Conservation (phyloP, 139 green algal genomes). For the Medakamo hakoo region DNA sequence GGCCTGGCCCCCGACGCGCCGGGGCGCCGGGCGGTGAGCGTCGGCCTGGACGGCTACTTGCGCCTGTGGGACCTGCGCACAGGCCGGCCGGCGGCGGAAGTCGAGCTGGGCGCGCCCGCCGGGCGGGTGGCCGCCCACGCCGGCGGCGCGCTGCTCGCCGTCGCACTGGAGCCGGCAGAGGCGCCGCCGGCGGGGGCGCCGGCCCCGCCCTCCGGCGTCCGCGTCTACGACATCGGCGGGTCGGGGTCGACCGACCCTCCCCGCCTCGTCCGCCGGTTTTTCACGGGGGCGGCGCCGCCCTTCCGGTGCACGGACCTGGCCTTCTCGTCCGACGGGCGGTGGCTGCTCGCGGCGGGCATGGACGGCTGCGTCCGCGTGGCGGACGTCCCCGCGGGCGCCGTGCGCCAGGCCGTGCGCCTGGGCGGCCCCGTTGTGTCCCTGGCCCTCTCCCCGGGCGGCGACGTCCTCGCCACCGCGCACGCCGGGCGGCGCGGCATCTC, state of each 20-base stretch:
- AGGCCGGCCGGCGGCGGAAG: conserved; percentile 22
- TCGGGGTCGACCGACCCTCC: neutral
- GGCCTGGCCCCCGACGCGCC: conserved; percentile 38
- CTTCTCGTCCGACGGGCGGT: conserved; percentile 59
- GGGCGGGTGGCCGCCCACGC: conserved; percentile 25
- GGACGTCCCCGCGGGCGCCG: conserved; percentile 49
- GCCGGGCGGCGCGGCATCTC: conserved; percentile 74
- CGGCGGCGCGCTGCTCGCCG: conserved; percentile 28
- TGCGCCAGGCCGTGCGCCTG: conserved; percentile 55
- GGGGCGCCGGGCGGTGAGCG: conserved; percentile 54
- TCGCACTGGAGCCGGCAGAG: conserved; percentile 45
- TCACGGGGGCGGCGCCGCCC: conserved; percentile 53
- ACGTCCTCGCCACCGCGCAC: conserved; percentile 81
- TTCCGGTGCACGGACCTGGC: conserved; percentile 62
- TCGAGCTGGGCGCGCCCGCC: conserved; percentile 22
- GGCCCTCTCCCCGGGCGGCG: conserved; percentile 47
- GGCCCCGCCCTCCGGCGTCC: conserved; percentile 12
- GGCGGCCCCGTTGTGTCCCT: conserved; percentile 51
- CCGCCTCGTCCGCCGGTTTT: conserved; percentile 67
- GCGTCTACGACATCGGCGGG: conserved; percentile 37
- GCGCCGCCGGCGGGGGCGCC: too few relatives aligned
- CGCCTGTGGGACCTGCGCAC: conserved; percentile 67
- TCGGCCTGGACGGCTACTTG: conserved; percentile 40
- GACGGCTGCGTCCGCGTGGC: conserved; percentile 77
- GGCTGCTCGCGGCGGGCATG: conserved; percentile 73